These are phyloP conservation scores for Coemansia sp. DNA, from an alignment of 192 early-diverging fungal species.

Conservation along the genomic window DNA sequence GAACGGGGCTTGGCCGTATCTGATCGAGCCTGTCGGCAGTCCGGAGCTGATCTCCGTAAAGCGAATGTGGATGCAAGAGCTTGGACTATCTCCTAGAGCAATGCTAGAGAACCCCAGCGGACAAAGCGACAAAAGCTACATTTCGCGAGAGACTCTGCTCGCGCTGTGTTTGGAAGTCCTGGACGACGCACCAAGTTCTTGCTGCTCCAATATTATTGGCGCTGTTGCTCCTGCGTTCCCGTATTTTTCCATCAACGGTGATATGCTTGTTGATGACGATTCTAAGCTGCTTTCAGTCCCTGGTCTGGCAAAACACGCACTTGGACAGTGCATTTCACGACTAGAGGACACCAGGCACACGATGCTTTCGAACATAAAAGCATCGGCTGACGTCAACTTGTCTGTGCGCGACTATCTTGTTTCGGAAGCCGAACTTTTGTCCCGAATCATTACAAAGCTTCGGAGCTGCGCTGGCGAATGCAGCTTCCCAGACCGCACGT, in stretches of 20 bases:
- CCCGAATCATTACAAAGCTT: background rate
- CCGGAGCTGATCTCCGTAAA: slow-evolving; percentile 18
- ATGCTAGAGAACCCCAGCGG: slow-evolving; percentile 19
- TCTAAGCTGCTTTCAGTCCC: slow-evolving; percentile 23
- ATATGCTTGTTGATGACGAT: slow-evolving; percentile 19
- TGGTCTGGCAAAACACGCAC: slow-evolving; percentile 7
- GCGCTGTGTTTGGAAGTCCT: slow-evolving; percentile 27
- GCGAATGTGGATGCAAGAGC: slow-evolving; percentile 34
- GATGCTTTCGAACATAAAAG: slow-evolving; percentile 5
- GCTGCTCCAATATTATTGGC: slow-evolving; percentile 9
- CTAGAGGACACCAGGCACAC: background rate
- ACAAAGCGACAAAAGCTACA: too few species aligned
- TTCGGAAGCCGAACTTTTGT: background rate
- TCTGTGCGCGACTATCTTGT: background rate
- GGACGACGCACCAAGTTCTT: slow-evolving; percentile 21
- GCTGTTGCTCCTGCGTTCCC: slow-evolving; percentile 6
- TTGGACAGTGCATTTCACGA: background rate
- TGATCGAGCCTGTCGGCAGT: slow-evolving; percentile 19
- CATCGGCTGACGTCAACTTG: background rate
- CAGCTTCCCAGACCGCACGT: background rate
- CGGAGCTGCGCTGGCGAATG: background rate
- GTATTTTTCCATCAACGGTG: slow-evolving; percentile 15
- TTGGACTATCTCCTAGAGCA: slow-evolving; percentile 17
- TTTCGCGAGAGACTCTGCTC: slow-evolving; percentile 14
- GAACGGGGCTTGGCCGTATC: slow-evolving; percentile 34